Evolutionary conservation across 805 yeast genomes (phyloP).

Genomic region (Teunomyces barrocoloradensis): DNA sequence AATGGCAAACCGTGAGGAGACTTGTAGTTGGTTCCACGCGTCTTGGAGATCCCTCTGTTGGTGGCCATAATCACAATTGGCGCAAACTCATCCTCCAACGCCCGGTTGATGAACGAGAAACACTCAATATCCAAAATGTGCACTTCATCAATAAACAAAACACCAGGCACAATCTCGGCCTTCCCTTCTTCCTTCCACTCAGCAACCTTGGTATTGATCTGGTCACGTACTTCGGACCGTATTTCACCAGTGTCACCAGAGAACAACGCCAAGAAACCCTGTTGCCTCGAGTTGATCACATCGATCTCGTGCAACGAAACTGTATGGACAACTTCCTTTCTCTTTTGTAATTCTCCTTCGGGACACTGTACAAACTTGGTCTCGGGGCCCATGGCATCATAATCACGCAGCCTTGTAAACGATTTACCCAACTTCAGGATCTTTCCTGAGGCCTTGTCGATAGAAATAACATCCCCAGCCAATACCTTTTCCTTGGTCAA

Average conservation of each 20-base stretch:
- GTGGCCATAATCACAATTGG: conserved; percentile 99
- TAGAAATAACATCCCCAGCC: conserved; percentile 95
- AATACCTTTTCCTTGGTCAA: conserved; percentile 91
- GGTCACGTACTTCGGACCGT: conserved; percentile 91
- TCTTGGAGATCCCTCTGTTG: conserved; percentile 89
- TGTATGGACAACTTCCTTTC: conserved; percentile 94
- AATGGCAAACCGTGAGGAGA: conserved; percentile 98
- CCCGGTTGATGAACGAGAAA: conserved; percentile 92
- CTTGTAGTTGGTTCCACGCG: conserved; percentile 89
- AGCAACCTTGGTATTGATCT: conserved; percentile 93
- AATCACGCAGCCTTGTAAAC: conserved; percentile 93
- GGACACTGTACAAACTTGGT: conserved; percentile 98
- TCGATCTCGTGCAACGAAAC: conserved; percentile 98
- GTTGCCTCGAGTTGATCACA: conserved; percentile 95
- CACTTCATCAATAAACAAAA: conserved; percentile 94
- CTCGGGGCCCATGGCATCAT: conserved; percentile 98
- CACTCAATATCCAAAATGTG: conserved; percentile 98
- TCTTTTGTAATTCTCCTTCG: conserved; percentile 95
- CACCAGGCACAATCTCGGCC: conserved; percentile 98
- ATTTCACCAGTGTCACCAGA: conserved; percentile 98
- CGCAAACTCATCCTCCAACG: conserved; percentile 92
- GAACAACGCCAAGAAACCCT: conserved; percentile 93
- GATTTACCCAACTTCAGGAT: conserved; percentile 94
- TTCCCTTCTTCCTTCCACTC: conserved; percentile 99
- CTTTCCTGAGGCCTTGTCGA: conserved; percentile 94